Evolutionary conservation across 2,329 filamentous ascomycete genomes (phyloP).

Genomic region (Trichoderma lentiforme): DNA sequence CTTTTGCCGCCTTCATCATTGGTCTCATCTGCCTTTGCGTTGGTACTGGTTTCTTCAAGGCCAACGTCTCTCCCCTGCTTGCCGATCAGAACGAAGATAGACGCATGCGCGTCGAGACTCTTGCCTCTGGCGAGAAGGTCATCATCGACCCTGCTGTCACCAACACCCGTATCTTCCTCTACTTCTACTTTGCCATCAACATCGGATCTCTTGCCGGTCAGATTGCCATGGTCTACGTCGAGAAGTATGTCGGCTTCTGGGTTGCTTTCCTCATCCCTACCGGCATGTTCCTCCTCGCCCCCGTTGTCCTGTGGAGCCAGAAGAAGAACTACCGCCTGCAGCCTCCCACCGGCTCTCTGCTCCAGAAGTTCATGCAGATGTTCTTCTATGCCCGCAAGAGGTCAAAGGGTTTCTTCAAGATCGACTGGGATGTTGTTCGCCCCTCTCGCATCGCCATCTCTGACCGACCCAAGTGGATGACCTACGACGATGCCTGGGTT

Average conservation of each 20-base stretch:
- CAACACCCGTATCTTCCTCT: conserved; percentile 65
- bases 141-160: conserved; percentile 69
- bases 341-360: conserved; percentile 69
- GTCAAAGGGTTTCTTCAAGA: conserved; percentile 62
- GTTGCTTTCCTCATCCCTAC: conserved; percentile 67
- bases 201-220: conserved; percentile 58
- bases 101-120: conserved; percentile 52
- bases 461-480: conserved; percentile 69
- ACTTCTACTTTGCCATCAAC: conserved; percentile 58
- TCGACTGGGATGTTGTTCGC: conserved; percentile 67
- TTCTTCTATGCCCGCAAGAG: conserved; percentile 60
- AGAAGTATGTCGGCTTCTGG: conserved; percentile 76
- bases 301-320: conserved; percentile 58
- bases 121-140: conserved; percentile 59
- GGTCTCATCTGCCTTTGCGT: conserved; percentile 54
- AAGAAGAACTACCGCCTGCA: conserved; percentile 59
- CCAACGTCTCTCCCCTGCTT: conserved; percentile 70
- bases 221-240: conserved; percentile 65
- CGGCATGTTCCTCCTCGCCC: conserved; percentile 59
- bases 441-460: conserved; percentile 58
- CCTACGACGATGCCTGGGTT: conserved; percentile 79
- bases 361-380: conserved; percentile 63
- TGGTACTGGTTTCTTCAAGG: conserved; percentile 78
- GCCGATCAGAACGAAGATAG: conserved; percentile 66
- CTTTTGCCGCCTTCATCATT: conserved; percentile 66